Evolutionary conservation across 441 rosid genomes (phyloP), one percentile per base, ranked within the genome.

Genomic region (Adansonia grandidieri): DNA sequence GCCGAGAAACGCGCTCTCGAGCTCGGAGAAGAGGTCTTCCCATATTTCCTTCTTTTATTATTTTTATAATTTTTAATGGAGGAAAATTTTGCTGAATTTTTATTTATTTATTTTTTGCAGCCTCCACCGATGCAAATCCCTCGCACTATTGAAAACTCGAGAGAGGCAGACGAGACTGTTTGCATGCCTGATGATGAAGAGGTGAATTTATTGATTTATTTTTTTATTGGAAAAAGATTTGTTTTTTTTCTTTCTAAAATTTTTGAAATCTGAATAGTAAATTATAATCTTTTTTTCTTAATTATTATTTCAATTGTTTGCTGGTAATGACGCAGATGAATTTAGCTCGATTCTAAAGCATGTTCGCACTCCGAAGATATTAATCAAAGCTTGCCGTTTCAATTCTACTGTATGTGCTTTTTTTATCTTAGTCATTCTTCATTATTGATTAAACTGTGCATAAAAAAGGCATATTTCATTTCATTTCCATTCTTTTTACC

Each of bases 111-210:
- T 40, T 47, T 68, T 56, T 19, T 83, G 76, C 87, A 93, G 98
- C 98, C 95, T 77, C 88, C 91, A 17, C 85, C 86, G 51, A 96
- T 88, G 84, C 85, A 44, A 77, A 81, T 85, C 44, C 98, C 99
- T 62, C 90, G 84, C 9, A 96, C 97, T 15, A 92, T 96, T 54
- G 99, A 96, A 87, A 96, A 93, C 77, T 91, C 98, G 2, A 87
- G 99, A 65, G 99, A 95, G 82, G 9, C 74, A 5, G 99, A 95
- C 77, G 98, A 93, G 77, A 96, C 98, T 2, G 86, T 93, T 40
- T 96, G 98, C 88, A 87, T 84, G 86, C 95, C 96, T 5, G 95
- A 92, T 51, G 99, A 93, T 15, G 98, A 92, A 77, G 98, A 96
- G 91, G 98, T 95, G 9, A 45, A 83, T n/a, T 42, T 64, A 0